Evolutionary conservation across 805 yeast genomes (phyloP).

Genomic region (Scheffersomyces lignosus): DNA sequence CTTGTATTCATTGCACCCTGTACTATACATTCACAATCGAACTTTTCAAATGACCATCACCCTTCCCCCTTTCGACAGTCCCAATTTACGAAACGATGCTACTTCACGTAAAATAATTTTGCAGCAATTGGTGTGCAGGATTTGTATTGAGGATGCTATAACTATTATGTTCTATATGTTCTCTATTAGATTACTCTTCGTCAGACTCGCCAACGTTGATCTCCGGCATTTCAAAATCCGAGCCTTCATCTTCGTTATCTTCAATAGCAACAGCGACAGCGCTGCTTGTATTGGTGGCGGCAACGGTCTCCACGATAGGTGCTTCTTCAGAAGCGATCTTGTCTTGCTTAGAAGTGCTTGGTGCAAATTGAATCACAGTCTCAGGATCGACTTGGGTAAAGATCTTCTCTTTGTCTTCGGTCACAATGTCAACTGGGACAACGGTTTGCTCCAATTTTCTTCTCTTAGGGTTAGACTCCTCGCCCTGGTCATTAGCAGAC

Average conservation of each 20-base stretch:
- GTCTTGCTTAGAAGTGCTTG: too few species aligned
- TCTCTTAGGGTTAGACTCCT: constrained; percentile 1
- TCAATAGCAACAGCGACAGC: constrained; percentile 1
- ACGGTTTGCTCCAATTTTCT: constrained; percentile 1
- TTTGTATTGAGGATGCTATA: too few species aligned
- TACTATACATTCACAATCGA: too few species aligned
- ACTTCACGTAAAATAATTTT: too few species aligned
- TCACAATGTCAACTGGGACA: background rate
- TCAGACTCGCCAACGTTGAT: constrained; percentile 47
- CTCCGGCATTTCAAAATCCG: constrained; percentile 55
- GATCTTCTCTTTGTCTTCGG: constrained; percentile 1
- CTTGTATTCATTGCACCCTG: too few species aligned
- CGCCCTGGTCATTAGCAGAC: constrained; percentile 5
- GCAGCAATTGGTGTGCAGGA: too few species aligned
- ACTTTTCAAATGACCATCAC: too few species aligned
- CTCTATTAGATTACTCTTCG: constrained; percentile 26
- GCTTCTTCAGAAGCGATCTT: constrained; percentile 1
- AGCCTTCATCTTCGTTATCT: constrained; percentile 29
- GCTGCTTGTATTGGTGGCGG: constrained; percentile 5
- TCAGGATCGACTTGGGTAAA: constrained; percentile 3
- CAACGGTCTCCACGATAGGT: constrained; percentile 6
- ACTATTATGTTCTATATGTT: background rate
- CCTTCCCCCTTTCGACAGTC: too few species aligned
- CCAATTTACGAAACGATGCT: too few species aligned
- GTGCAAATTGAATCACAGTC: constrained; percentile 6